Base-by-base conservation (phyloP, 441 rosid species). In the Populus hybrid region DNA sequence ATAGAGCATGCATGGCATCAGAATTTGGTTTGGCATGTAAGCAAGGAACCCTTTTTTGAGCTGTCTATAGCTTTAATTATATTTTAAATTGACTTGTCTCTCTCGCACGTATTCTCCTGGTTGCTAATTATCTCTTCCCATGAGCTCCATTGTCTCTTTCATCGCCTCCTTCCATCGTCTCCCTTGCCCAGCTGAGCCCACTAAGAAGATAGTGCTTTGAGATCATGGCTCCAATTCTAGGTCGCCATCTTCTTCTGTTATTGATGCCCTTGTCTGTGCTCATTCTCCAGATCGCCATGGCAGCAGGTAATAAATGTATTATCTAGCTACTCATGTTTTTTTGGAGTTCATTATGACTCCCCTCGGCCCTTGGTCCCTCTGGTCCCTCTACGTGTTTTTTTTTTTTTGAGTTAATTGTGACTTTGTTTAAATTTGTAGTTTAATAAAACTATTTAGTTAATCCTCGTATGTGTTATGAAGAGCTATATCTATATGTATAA, bases 91-190 rank as follows among this genome's bases (percentile, higher is more conserved):
- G 87, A 80, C 78, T 69, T 79, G 10, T 40, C 12, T 40, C 86
- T 78, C 23, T 75, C 16, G n/a, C 90, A 86, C 85, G 90, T 79
- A 83, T 83, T 83, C 89, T 81, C n/a, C 21, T 78, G 24, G 76
- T 80, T 78, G 77, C 28, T 50, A 30, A 40, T 54, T 26, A 23
- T 23, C 65, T 23, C 65, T 64, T 8, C 3, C 10, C 24, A 50
- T 30, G 26, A 36, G 32, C 32, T 30, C 4, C 70, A 21, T 59
- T 65, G 38, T 36, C 20, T 40, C 5, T 34, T 28, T 4, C 67
- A 59, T 30, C 32, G 3, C 18, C 50, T 40, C 50, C 10, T 10
- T 11, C 50, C 11, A 30, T 40, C 10, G 50, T 40, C 12, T 40
- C 50, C 0, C 50, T 40, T 40, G 50, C 10, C 50, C 61, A 46